Percentiles rank a stretch among this genome's conserved stretches.
These are phyloP conservation scores for Ascodesmis nigricans DNA, from an alignment of 495 filamentous ascomycete genomes.

Conservation along the genomic window DNA sequence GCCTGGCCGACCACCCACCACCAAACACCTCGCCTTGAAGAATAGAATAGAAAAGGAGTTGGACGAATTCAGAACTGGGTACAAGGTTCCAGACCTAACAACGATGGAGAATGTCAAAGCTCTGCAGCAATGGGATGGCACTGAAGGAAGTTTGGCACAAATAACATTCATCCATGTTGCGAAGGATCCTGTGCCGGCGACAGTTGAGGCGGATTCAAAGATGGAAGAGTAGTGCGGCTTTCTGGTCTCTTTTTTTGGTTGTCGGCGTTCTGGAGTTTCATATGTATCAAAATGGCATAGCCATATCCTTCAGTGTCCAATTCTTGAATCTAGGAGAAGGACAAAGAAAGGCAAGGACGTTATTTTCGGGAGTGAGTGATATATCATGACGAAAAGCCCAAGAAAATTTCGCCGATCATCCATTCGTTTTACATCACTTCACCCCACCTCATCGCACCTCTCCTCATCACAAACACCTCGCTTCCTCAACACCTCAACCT, in stretches of 20 bases:
- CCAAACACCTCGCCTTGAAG: constrained; percentile 51
- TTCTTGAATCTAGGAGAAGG: too few relatives aligned
- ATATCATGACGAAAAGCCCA: too few relatives aligned
- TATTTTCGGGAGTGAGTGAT: too few relatives aligned
- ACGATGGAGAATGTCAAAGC: constrained; percentile 31
- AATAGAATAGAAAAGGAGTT: constrained; percentile 47
- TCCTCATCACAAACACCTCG: background rate
- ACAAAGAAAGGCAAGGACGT: too few relatives aligned
- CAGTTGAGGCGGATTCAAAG: background rate
- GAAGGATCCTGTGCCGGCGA: constrained; percentile 4
- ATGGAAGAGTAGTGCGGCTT: constrained; percentile 6
- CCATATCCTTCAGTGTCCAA: too few relatives aligned
- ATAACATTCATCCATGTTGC: constrained; percentile 30
- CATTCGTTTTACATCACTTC: background rate
- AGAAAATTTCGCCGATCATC: constrained; percentile 5
- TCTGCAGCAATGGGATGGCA: constrained; percentile 37
- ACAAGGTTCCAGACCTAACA: constrained; percentile 46
- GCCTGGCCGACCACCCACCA: constrained; percentile 56
- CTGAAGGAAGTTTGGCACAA: constrained; percentile 36
- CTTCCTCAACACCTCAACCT: background rate
- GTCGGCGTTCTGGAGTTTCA: too few relatives aligned
- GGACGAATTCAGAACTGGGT: constrained; percentile 65
- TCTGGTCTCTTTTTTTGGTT: too few relatives aligned
- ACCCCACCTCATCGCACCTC: constrained; percentile 1
- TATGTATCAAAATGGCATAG: too few relatives aligned